Evolutionary conservation across 345 rosid species (phyloP).

Genomic region (Gossypium arboreum): DNA sequence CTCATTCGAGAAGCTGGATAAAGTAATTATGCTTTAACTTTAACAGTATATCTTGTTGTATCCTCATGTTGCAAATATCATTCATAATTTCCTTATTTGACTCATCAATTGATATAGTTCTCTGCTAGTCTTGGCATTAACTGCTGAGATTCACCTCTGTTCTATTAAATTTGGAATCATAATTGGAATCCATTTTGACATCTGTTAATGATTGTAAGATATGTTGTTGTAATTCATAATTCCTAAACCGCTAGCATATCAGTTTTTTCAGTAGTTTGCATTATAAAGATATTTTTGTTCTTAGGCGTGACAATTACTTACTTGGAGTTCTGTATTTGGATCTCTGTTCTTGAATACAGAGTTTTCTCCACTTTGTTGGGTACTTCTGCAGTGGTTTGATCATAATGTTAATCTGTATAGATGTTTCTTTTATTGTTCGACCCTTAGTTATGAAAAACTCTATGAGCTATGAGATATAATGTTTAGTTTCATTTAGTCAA

Average conservation of each 20-base stretch:
- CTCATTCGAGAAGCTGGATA: slow-evolving; percentile 94
- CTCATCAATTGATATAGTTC: background rate
- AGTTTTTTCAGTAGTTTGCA: background rate
- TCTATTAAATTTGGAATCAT: background rate
- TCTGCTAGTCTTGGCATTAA: background rate
- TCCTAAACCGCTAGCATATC: background rate
- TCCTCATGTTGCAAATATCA: slow-evolving; percentile 1
- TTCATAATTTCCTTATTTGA: background rate
- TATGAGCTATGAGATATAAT: too few species aligned
- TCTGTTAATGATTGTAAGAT: background rate
- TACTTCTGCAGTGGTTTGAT: background rate
- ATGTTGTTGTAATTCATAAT: background rate
- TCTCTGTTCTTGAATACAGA: background rate
- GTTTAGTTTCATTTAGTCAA: too few species aligned
- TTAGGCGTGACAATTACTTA: background rate
- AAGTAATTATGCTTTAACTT: slow-evolving; percentile 47
- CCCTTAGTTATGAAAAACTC: too few species aligned
- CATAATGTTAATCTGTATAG: background rate
- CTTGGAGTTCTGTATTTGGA: background rate
- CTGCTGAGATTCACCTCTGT: background rate
- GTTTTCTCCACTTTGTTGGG: background rate
- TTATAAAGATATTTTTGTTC: background rate
- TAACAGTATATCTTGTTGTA: background rate
- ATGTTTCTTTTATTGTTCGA: too few species aligned
- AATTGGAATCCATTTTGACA: background rate